phyloP scores from a whole-genome alignment of 2,329 filamentous ascomycete genomes.

The Aspergillus viridinutans region DNA sequence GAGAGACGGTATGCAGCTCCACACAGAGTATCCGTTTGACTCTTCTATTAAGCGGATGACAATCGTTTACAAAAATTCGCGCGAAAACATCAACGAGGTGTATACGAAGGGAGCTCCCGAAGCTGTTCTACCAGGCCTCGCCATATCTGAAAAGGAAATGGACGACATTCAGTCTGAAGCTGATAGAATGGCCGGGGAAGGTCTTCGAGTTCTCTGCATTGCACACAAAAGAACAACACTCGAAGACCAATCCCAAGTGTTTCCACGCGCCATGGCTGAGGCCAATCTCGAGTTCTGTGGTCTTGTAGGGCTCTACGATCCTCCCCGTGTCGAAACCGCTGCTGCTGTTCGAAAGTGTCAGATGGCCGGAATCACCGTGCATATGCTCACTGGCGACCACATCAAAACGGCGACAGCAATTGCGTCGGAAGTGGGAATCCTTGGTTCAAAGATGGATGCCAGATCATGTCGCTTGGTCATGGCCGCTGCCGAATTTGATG shows the following conservation, averaged over 20 bases:
- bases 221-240: conserved; percentile 39
- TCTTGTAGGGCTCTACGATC: conserved; percentile 59
- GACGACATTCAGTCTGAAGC: conserved; percentile 29
- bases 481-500: conserved; percentile 55
- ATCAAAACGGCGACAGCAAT: conserved; percentile 55
- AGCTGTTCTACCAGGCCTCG: conserved; percentile 44
- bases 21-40: conserved; percentile 62
- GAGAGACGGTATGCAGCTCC: conserved; percentile 13
- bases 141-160: conserved; percentile 17
- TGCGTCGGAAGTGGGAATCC: conserved; percentile 55
- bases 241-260: conserved; percentile 26
- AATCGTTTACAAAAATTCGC: conserved; percentile 49
- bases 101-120: conserved; percentile 63
- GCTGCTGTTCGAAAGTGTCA: conserved; percentile 52
- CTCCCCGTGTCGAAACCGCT: conserved; percentile 56
- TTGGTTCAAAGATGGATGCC: conserved; percentile 42
- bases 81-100: conserved; percentile 33
- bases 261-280: conserved; percentile 49
- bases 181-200: conserved; percentile 57
- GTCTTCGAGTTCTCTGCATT: conserved; percentile 58
- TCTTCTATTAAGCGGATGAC: conserved; percentile 64
- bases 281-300: conserved; percentile 53
- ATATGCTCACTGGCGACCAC: conserved; percentile 57
- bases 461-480: conserved; percentile 46
- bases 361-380: conserved; percentile 53